A percentile compares a stretch with the other conserved stretches of the same genome.
Conservation (phyloP, 2,329 filamentous ascomycete species). For the Ophiostoma novo-ulmi region DNA sequence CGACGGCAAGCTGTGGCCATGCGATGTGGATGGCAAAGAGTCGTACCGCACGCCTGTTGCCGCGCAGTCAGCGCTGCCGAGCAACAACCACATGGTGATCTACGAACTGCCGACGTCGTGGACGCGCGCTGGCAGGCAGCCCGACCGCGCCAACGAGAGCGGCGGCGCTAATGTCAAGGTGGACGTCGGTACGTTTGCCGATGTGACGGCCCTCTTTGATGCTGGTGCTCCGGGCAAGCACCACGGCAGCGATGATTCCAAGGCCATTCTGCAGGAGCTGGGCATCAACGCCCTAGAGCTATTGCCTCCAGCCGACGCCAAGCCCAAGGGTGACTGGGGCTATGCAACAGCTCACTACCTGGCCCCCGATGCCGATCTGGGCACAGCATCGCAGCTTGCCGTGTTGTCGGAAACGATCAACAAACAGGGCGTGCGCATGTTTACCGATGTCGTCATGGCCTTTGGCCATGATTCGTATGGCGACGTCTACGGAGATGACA, state of each 20-base stretch:
- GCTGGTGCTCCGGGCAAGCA: conserved; percentile 8
- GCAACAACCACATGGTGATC: conserved; percentile 31
- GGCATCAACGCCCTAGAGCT: conserved; percentile 31
- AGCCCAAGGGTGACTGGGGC: conserved; percentile 27
- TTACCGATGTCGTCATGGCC: conserved; percentile 30
- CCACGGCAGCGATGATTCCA: conserved; percentile 21
- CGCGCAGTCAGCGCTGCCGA: conserved; percentile 18
- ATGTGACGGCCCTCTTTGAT: conserved; percentile 29
- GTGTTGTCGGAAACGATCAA: conserved; percentile 27
- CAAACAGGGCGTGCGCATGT: conserved; percentile 24
- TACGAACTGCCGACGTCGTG: conserved; percentile 31
- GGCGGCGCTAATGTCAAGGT: conserved; percentile 18
- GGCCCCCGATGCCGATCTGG: conserved; percentile 29
- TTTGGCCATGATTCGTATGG: conserved; percentile 30
- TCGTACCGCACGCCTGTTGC: not conserved
- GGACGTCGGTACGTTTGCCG: conserved; percentile 29
- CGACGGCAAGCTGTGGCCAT: conserved; percentile 26
- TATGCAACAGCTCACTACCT: conserved; percentile 31
- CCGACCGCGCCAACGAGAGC: conserved; percentile 11
- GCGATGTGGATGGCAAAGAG: conserved; percentile 26
- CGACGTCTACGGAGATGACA: conserved; percentile 13
- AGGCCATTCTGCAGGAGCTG: conserved; percentile 23
- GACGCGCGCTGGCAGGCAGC: conserved; percentile 24
- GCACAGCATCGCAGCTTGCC: conserved; percentile 26
- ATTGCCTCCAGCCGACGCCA: conserved; percentile 29